Evolutionary conservation across 768 basidiomycete species (phyloP).

Genomic region (Auriscalpium orientale): DNA sequence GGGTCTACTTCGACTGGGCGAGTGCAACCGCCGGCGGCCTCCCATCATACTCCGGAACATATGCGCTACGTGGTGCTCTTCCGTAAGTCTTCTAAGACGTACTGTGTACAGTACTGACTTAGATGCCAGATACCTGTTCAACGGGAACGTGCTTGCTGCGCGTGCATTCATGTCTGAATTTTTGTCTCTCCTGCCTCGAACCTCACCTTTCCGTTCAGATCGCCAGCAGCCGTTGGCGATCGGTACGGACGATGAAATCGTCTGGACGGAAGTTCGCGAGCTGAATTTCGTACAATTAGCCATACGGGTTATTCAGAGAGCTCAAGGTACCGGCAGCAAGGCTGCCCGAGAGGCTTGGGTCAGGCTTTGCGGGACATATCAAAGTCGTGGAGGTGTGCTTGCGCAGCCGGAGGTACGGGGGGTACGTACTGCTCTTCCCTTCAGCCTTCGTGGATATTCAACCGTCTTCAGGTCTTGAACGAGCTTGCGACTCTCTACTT

Average conservation of each 20-base stretch:
- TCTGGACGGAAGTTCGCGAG: conserved; percentile 64
- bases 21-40: conserved; percentile 29
- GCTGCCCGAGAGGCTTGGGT: conserved; percentile 78
- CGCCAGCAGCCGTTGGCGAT: conserved; percentile 33
- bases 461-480: conserved; percentile 43
- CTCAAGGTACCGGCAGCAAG: conserved; percentile 72
- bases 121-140: conserved; percentile 56
- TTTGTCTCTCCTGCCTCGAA: conserved; percentile 50
- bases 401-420: conserved; percentile 50
- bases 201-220: conserved; percentile 33
- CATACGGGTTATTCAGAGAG: conserved; percentile 80
- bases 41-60: conserved; percentile 42
- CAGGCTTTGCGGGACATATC: conserved; percentile 76
- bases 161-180: conserved; percentile 87
- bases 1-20: conserved; percentile 82
- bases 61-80: conserved; percentile 78
- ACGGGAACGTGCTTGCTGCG: conserved; percentile 88
- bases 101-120: neutral
- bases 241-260: conserved; percentile 46
- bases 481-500: conserved; percentile 78
- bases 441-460: neutral
- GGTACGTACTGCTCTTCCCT: conserved; percentile 1
- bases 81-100: conserved; percentile 47
- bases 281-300: conserved; percentile 91
- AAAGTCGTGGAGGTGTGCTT: conserved; percentile 58